Conservation (phyloP, 129 eudicot species). For the Cynara cardunculus region DNA sequence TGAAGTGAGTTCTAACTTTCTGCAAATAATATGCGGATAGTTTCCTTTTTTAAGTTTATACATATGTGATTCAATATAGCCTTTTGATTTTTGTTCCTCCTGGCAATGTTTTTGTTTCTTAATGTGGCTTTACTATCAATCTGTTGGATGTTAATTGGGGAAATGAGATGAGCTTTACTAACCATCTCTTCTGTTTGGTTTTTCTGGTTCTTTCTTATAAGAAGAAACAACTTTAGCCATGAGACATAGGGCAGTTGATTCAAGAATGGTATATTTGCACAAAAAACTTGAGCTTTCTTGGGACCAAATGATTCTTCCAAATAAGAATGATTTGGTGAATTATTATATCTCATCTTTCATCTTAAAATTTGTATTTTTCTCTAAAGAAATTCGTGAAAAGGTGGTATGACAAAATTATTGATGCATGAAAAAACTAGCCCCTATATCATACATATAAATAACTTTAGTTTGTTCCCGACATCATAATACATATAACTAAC, state of each 20-base stretch:
- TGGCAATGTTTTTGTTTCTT: constrained; percentile 1
- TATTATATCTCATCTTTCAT: not conserved
- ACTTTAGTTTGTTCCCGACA: not conserved
- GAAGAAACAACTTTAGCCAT: too few species aligned
- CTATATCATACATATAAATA: not conserved
- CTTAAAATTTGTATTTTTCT: too few species aligned
- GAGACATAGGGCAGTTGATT: too few species aligned
- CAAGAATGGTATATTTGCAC: not conserved
- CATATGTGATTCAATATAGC: constrained; percentile 1
- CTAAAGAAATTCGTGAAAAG: not conserved
- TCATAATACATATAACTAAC: not conserved
- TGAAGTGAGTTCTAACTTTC: constrained; percentile 15
- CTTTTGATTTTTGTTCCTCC: not conserved
- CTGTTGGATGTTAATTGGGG: constrained; percentile 1
- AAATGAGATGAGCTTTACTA: not conserved
- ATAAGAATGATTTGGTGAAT: not conserved
- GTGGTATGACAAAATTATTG: not conserved
- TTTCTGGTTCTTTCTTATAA: too few species aligned
- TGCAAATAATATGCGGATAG: constrained; percentile 10
- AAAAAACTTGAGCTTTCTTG: not conserved
- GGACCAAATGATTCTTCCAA: not conserved
- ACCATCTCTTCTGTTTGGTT: not conserved
- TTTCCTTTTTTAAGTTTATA: constrained; percentile 9
- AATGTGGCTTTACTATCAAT: constrained; percentile 9
- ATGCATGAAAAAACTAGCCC: not conserved